phyloP scores from a whole-genome alignment of 164 flowering plant genomes.

The Vitis cinerea region DNA sequence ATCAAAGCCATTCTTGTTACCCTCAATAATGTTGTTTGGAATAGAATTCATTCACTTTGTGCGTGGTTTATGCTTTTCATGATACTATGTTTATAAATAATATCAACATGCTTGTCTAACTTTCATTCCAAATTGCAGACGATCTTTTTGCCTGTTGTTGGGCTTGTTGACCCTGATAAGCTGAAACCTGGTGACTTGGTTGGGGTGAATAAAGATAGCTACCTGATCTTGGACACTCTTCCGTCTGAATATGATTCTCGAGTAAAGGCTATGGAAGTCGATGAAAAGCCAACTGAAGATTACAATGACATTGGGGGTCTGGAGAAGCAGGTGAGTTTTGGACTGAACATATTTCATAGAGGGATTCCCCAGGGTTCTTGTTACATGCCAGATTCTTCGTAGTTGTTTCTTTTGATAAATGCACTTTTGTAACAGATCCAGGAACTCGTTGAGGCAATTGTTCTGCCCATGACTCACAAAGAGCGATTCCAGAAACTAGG shows the following conservation, averaged over 20 bases:
- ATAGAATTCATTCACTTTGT: no score
- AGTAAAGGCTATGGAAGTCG: constrained; percentile 77
- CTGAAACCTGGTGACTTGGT: constrained; percentile 70
- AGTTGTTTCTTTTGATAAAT: neutral
- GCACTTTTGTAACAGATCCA: constrained; percentile 40
- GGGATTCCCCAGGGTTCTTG: neutral
- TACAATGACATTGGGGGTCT: constrained; percentile 69
- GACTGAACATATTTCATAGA: neutral
- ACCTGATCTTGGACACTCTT: constrained; percentile 61
- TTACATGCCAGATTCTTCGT: neutral
- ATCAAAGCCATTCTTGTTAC: no score
- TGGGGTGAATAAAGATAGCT: constrained; percentile 73
- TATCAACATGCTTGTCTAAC: neutral
- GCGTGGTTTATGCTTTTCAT: no score
- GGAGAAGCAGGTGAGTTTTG: constrained; percentile 50
- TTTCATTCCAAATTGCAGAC: constrained; percentile 34
- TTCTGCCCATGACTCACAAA: constrained; percentile 20
- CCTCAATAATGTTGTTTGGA: neutral
- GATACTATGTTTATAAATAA: neutral
- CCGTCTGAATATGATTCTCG: constrained; percentile 75
- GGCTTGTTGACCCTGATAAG: constrained; percentile 65
- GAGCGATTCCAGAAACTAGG: constrained; percentile 20
- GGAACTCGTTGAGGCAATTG: constrained; percentile 32
- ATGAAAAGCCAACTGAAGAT: constrained; percentile 75
- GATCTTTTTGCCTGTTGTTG: constrained; percentile 67